These are phyloP conservation scores for Blastocystis sp. DNA, from an alignment of 352 stramenopile species.

Conservation along the genomic window DNA sequence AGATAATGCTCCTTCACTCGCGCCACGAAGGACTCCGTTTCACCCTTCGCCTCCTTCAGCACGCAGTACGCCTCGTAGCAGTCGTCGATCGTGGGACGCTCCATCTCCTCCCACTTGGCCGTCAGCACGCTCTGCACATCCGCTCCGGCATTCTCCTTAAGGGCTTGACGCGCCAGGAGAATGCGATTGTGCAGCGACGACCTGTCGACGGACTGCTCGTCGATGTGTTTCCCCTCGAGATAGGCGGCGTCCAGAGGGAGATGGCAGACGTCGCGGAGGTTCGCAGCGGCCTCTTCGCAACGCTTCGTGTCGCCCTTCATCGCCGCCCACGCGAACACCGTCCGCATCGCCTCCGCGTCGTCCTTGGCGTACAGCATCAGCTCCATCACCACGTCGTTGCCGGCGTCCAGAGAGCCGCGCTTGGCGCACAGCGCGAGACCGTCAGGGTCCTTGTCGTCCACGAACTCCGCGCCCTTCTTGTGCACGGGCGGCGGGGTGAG, in stretches of 20 bases:
- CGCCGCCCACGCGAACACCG: slow-evolving; percentile 9
- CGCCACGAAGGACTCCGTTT: background rate
- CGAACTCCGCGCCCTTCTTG: slow-evolving; percentile 55
- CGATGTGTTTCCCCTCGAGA: background rate
- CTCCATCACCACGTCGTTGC: background rate
- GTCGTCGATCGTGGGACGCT: background rate
- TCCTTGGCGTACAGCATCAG: slow-evolving; percentile 50
- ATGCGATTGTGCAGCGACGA: background rate
- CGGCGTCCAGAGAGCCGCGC: background rate
- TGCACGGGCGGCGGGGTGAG: background rate
- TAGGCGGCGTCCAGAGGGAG: background rate
- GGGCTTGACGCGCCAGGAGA: background rate
- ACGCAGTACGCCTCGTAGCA: background rate
- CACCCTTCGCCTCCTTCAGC: background rate
- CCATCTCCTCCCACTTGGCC: background rate
- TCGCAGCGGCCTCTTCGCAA: background rate
- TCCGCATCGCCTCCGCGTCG: slow-evolving; percentile 25
- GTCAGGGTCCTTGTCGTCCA: slow-evolving; percentile 41
- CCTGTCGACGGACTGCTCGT: background rate
- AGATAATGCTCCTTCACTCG: background rate
- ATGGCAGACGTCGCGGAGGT: background rate
- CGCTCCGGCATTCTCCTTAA: background rate
- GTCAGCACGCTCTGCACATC: background rate
- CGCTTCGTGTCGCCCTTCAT: background rate
- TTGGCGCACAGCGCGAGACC: background rate